Conservation (phyloP, 257 asterid genomes). For the Lantana camara region DNA sequence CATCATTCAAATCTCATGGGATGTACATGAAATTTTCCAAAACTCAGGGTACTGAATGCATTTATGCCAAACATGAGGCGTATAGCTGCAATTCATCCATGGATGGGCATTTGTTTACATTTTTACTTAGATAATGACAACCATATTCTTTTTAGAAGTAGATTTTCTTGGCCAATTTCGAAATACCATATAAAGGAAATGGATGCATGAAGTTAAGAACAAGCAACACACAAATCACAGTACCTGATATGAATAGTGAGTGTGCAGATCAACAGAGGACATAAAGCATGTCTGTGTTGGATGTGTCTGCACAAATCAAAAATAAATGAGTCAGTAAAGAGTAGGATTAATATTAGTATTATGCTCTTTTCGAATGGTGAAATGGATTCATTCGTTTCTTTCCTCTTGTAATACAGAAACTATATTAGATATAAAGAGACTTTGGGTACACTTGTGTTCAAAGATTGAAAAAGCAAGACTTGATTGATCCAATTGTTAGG, state of each 20-base stretch:
- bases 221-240: conserved; percentile 1
- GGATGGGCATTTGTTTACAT: neutral
- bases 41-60: too few species aligned
- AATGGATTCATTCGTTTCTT: conserved; percentile 10
- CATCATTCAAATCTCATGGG: too few species aligned
- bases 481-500: too few species aligned
- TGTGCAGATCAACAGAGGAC: conserved; percentile 99
- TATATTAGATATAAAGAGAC: neutral
- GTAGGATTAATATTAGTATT: conserved; percentile 12
- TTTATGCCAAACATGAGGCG: too few species aligned
- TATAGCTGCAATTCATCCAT: neutral
- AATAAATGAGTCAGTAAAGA: conserved; percentile 17
- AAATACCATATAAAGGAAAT: neutral
- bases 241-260: conserved; percentile 99
- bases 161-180: neutral
- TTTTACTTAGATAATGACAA: neutral
- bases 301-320: conserved; percentile 88
- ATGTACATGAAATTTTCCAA: too few species aligned
- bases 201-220: neutral
- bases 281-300: conserved; percentile 97
- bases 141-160: neutral
- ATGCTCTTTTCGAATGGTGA: neutral
- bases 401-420: conserved; percentile 1
- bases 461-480: neutral
- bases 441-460: neutral